phyloP scores from a whole-genome alignment of 2,329 filamentous ascomycete genomes.

The Colletotrichum liriopes region DNA sequence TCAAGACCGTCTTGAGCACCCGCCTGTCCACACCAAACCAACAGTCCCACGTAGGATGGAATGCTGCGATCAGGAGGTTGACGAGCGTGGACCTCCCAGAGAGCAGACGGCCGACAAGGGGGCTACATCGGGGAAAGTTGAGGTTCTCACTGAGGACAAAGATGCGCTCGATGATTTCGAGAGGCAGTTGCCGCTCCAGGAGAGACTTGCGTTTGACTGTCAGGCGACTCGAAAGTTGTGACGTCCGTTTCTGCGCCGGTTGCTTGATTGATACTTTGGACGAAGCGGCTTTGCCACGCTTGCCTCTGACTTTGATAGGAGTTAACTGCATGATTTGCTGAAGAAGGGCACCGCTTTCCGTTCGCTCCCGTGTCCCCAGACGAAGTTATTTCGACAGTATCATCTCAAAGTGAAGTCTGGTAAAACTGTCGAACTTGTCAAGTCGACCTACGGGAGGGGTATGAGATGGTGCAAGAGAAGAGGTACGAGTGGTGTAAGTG shows the following conservation, averaged over 20 bases:
- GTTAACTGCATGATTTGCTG: conserved; percentile 62
- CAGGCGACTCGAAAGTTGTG: conserved; percentile 22
- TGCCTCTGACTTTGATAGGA: conserved; percentile 65
- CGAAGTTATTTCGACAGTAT: not conserved
- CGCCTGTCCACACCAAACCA: conserved; percentile 51
- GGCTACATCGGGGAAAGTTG: conserved; percentile 62
- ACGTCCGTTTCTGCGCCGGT: not conserved
- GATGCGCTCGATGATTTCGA: conserved; percentile 69
- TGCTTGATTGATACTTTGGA: conserved; percentile 16
- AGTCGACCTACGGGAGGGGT: conserved; percentile 5
- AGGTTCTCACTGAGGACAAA: conserved; percentile 66
- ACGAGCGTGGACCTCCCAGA: conserved; percentile 58
- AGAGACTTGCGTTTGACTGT: conserved; percentile 42
- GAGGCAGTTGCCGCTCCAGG: conserved; percentile 58
- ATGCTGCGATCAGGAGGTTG: conserved; percentile 55
- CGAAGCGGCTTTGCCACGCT: conserved; percentile 52
- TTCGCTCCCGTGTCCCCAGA: conserved; percentile 8
- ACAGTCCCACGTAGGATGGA: conserved; percentile 57
- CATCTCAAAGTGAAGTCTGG: not conserved
- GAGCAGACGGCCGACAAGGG: conserved; percentile 62
- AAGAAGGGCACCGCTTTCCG: conserved; percentile 3
- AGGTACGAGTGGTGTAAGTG: conserved; percentile 38
- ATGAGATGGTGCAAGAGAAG: conserved; percentile 19
- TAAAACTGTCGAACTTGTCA: conserved; percentile 13
- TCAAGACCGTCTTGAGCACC: conserved; percentile 27